Evolutionary conservation across 2,329 filamentous ascomycete genomes (phyloP).

Genomic region (Epichloe amarillans): DNA sequence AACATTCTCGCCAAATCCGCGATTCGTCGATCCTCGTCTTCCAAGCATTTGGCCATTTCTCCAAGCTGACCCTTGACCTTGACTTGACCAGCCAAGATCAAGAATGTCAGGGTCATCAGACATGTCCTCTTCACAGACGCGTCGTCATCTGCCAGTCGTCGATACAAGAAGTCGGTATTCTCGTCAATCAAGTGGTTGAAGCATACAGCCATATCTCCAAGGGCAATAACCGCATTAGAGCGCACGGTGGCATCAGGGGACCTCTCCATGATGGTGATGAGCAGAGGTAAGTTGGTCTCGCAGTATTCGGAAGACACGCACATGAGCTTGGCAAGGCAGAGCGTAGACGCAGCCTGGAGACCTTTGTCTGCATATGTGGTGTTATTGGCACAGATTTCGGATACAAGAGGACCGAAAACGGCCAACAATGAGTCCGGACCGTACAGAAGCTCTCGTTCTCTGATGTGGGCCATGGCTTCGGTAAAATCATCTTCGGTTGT

Average conservation of each 20-base stretch:
- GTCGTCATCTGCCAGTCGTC: constrained; percentile 78
- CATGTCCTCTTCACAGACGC: constrained; percentile 91
- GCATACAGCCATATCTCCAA: constrained; percentile 98
- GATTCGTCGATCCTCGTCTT: constrained; percentile 90
- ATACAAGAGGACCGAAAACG: constrained; percentile 80
- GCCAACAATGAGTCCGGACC: constrained; percentile 74
- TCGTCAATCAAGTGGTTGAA: constrained; percentile 99
- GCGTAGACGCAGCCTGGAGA: constrained; percentile 81
- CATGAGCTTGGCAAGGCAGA: constrained; percentile 97
- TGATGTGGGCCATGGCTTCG: constrained; percentile 71
- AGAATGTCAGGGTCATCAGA: constrained; percentile 94
- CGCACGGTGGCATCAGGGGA: constrained; percentile 85
- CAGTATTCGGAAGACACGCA: constrained; percentile 96
- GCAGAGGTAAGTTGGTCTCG: constrained; percentile 77
- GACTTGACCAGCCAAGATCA: constrained; percentile 93
- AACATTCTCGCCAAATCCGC: constrained; percentile 94
- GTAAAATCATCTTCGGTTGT: constrained; percentile 92
- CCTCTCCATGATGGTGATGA: constrained; percentile 96
- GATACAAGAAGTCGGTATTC: constrained; percentile 96
- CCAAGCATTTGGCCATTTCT: constrained; percentile 97
- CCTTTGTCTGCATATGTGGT: constrained; percentile 81
- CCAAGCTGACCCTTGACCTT: constrained; percentile 98
- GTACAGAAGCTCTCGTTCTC: constrained; percentile 71
- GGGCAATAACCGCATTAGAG: constrained; percentile 89
- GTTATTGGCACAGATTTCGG: constrained; percentile 90